These are phyloP conservation scores for Kodamaea jinghongensis DNA, from an alignment of 805 yeast genomes.

Conservation along the genomic window DNA sequence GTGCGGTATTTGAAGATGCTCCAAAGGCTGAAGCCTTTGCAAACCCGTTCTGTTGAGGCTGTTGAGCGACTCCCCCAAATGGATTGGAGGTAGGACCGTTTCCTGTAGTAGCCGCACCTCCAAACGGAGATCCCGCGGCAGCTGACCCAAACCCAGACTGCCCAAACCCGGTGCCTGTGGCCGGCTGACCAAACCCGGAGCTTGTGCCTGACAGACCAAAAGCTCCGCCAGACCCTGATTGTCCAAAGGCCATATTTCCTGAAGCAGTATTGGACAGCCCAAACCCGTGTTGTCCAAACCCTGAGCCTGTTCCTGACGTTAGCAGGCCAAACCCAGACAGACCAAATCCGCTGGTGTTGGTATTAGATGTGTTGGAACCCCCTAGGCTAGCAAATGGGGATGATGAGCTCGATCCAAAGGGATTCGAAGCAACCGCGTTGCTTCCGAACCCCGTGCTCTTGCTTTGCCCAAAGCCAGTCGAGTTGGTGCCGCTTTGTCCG, in stretches of 20 bases:
- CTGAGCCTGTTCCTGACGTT: too few relatives aligned
- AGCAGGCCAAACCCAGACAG: too few relatives aligned
- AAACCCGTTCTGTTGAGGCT: background rate
- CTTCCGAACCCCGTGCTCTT: background rate
- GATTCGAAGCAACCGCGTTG: background rate
- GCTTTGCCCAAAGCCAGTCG: constrained; percentile 6
- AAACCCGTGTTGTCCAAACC: too few relatives aligned
- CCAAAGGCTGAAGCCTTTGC: constrained; percentile 15
- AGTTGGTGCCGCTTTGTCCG: background rate
- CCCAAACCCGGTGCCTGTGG: too few relatives aligned
- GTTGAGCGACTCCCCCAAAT: constrained; percentile 6
- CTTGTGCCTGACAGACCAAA: too few relatives aligned
- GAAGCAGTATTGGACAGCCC: too few relatives aligned
- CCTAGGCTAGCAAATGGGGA: background rate
- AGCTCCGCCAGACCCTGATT: too few relatives aligned
- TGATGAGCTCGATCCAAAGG: background rate
- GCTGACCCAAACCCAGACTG: background rate
- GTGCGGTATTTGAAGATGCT: constrained; percentile 4
- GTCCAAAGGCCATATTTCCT: too few relatives aligned
- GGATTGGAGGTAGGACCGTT: constrained; percentile 7
- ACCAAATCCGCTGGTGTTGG: constrained; percentile 16
- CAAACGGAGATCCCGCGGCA: constrained; percentile 4
- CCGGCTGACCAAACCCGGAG: too few relatives aligned
- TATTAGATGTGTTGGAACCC: background rate
- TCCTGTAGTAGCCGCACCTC: constrained; percentile 1